Evolutionary conservation across 176 grass and related monocot genomes (phyloP), one percentile per base, ranked within the genome.

Genomic region (Paspalum vaginatum): DNA sequence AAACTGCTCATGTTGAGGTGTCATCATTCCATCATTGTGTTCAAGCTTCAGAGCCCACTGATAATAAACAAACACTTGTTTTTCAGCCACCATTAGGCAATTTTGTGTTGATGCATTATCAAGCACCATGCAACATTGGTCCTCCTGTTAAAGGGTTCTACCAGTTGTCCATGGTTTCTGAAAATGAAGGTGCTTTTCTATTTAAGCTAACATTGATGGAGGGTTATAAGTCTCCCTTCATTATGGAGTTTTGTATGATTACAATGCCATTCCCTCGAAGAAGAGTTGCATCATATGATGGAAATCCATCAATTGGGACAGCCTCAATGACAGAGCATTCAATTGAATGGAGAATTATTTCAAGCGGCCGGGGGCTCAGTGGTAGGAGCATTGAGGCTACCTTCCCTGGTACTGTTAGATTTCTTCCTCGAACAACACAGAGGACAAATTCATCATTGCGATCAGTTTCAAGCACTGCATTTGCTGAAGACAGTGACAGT

Each of bases 131-230:
- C 70, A 65, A 69, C 52, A 55, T 74, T 66, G 79, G 83, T 85
- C 88, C 92, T 56, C 95, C 95, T 74, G 86, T 98, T 73, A 94
- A 98, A 74, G 95, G 95, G 40, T 98, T 98, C 79, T 98, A 98
- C 49, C 95, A 98, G 70, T 50, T 98, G 40, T 98, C 95, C 47
- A 86, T 98, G 92, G 90, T 98, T 58, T 98, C 95, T 27, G 95
- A 98, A 84, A 87, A 98, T 52, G 90, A 88, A 89, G 95, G 95
- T 59, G 91, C 91, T 61, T 94, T 98, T 87, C 88, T 98, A 54
- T 98, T 93, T 83, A 98, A 85, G 81, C 87, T 98, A 42, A 84
- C 61, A 88, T 79, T 98, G 80, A 98, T 98, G 95, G 95, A 93
- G 67, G 90, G 88, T 66, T 98, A 87, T 85, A 98, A 85, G 68